Conservation (phyloP, 2,329 filamentous ascomycete species). For the Albifimbria verrucaria region DNA sequence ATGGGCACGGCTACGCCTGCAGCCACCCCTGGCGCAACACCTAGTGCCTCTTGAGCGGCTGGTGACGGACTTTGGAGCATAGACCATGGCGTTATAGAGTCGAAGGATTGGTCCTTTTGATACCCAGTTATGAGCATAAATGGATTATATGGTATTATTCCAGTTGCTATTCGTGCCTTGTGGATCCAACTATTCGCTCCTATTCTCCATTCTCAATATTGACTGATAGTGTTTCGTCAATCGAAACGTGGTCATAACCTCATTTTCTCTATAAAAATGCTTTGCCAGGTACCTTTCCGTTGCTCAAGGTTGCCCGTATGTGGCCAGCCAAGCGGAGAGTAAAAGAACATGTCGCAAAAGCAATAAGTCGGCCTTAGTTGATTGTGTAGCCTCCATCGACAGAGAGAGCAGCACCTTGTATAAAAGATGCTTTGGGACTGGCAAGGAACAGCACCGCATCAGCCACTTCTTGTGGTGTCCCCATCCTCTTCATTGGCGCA, state of each 20-base stretch:
- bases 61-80: neutral
- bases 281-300: no score
- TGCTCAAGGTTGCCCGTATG: no score
- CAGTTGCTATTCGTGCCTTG: no score
- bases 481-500: constrained; percentile 34
- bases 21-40: constrained; percentile 15
- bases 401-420: constrained; percentile 39
- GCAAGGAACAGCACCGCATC: constrained; percentile 43
- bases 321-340: no score
- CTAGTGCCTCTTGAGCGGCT: constrained; percentile 11
- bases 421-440: constrained; percentile 41
- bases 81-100: neutral
- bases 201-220: no score
- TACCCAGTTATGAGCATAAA: neutral
- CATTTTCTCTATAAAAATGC: no score
- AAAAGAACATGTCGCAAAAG: no score
- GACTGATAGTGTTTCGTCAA: no score
- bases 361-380: no score
- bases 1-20: constrained; percentile 31
- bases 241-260: no score
- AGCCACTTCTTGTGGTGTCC: constrained; percentile 42
- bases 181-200: no score
- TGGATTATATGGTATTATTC: no score
- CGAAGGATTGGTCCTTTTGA: neutral
- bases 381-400: constrained; percentile 45